Percentiles rank a stretch among this genome's conserved stretches.
These are phyloP conservation scores for Penicillium macrosclerotiorum DNA, from an alignment of 495 filamentous ascomycete species.

Conservation along the genomic window DNA sequence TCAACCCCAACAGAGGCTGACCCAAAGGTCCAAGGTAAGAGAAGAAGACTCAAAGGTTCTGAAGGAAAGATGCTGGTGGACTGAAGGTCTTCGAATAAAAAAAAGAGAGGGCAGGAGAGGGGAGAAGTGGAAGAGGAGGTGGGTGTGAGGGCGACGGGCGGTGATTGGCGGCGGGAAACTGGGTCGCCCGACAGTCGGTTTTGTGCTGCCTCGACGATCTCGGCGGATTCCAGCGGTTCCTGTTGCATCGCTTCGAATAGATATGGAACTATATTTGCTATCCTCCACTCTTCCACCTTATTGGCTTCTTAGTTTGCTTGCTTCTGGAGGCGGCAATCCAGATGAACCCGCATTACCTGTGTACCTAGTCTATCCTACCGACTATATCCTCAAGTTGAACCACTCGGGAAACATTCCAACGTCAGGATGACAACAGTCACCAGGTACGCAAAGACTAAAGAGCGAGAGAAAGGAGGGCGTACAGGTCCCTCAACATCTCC, in stretches of 20 bases:
- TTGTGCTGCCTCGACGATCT: slow-evolving; percentile 1
- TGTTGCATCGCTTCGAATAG: too few relatives aligned
- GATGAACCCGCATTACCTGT: too few relatives aligned
- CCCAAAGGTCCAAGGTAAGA: slow-evolving; percentile 6
- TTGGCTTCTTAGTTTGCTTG: too few relatives aligned
- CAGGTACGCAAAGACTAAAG: too few relatives aligned
- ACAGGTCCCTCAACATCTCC: too few relatives aligned
- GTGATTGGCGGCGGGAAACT: slow-evolving; percentile 19
- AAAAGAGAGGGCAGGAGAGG: slow-evolving; percentile 12
- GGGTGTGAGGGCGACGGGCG: slow-evolving; percentile 11
- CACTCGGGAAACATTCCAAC: too few relatives aligned
- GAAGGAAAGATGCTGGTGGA: background rate
- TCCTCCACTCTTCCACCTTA: too few relatives aligned
- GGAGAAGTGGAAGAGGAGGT: slow-evolving; percentile 10
- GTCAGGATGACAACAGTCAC: too few relatives aligned
- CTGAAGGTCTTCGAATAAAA: background rate
- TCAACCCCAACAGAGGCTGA: slow-evolving; percentile 31
- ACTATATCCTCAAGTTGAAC: too few relatives aligned
- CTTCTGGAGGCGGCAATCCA: too few relatives aligned
- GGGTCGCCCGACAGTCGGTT: slow-evolving; percentile 3
- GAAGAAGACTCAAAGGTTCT: background rate
- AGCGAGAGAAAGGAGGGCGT: background rate
- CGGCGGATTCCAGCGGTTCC: background rate
- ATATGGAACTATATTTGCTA: too few relatives aligned
- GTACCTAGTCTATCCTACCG: too few relatives aligned